Evolutionary conservation across 2,329 filamentous ascomycete species (phyloP), one percentile per base, ranked within the genome.

Genomic region (Apiospora pterosperma): DNA sequence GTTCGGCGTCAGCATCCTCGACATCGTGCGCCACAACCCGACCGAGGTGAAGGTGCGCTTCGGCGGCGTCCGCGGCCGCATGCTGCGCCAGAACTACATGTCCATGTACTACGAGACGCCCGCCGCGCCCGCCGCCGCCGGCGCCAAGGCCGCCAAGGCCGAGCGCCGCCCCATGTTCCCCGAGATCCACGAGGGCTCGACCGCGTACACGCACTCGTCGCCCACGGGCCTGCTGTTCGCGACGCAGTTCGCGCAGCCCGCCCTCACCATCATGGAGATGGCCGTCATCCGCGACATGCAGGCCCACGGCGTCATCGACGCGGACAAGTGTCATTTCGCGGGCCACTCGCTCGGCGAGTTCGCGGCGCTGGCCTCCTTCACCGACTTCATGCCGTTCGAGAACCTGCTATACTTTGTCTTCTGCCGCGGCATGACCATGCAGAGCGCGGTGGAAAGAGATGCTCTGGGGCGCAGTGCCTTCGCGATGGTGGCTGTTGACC

Each of bases 11-110:
- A 70, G 63, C 39, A 70, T 78, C 59, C 65, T 70, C 7, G 72
- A 80, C 14, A 78, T 81, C 52, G 78, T 81, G 3, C 65, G 69
- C 10, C 69, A 75, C 10, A 76, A 80, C 62, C 78, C 78, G 1
- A 79, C 77, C 38, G 64, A 69, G 25, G 67, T 79, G 4, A 77
- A 72, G 1, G 70, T 80, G 16, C 68, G 75, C 63, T 80, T 80
- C 58, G 74, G 77, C 34, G 78, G 78, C 28, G 64, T 62, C 3
- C 70, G 71, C 8, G 78, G 78, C 8, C 67, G 67, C 7, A 61
- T 63, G 11, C 72, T 79, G 14, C 69, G 77, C 19, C 60, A 74
- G 36, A 78, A 78, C 63, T 79, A 79, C 68, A 69, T 76, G 41
- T 62, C 63, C 0, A 70, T 71, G 70, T 66, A 67, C 25, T 70